Evolutionary conservation across 495 filamentous ascomycete genomes (phyloP).

Genomic region (Talaromyces nanjingensis): DNA sequence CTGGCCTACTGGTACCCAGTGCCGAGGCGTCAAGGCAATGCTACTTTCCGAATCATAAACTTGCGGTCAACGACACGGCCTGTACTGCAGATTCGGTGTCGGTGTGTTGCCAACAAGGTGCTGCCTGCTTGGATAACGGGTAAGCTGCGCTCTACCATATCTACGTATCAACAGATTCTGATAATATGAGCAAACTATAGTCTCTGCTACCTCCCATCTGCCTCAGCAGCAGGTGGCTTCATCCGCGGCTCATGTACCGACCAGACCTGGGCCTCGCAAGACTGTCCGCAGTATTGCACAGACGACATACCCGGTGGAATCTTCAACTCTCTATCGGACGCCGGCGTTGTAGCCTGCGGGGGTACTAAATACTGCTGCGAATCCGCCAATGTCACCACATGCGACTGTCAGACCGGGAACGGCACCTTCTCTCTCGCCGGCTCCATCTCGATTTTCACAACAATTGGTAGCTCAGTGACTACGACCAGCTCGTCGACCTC

Average conservation of each 20-base stretch:
- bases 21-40: neutral
- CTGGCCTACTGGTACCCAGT: neutral
- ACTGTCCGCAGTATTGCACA: neutral
- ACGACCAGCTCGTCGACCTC: neutral
- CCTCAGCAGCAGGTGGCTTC: neutral
- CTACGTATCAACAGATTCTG: neutral
- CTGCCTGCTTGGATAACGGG: neutral
- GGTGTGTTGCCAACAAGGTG: neutral
- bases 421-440: neutral
- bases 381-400: neutral
- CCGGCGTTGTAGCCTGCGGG: neutral
- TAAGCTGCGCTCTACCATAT: neutral
- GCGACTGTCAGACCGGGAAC: neutral
- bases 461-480: neutral
- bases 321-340: neutral
- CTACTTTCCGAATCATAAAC: neutral
- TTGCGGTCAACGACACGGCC: neutral
- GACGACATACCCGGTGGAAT: neutral
- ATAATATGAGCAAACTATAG: neutral
- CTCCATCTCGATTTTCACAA: neutral
- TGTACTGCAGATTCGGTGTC: neutral
- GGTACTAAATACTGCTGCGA: neutral
- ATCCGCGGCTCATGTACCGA: neutral
- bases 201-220: neutral
- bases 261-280: neutral